phyloP scores from a whole-genome alignment of 164 flowering plant species.

The Warburgia ugandensis region DNA sequence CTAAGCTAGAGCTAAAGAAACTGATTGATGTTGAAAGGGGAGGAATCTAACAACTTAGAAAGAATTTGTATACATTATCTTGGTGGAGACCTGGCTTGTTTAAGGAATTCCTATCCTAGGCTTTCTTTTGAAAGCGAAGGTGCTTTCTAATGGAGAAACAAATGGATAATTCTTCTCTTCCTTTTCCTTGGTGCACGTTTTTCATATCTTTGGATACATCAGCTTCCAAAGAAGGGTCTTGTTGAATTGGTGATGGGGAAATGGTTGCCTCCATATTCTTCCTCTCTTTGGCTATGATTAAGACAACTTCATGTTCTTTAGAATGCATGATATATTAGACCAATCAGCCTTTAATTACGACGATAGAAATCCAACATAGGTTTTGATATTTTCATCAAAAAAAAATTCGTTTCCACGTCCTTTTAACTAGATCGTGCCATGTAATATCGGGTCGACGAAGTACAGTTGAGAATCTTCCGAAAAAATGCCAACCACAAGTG shows the following conservation, averaged over 20 bases:
- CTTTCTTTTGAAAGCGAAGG: not conserved
- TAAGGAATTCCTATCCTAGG: not conserved
- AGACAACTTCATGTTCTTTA: not conserved
- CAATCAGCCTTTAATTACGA: not conserved
- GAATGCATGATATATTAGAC: not conserved
- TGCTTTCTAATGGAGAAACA: not conserved
- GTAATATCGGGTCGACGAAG: too few species aligned
- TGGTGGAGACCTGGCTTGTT: too few species aligned
- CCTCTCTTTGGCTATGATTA: not conserved
- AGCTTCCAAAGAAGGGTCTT: not conserved
- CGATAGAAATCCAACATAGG: not conserved
- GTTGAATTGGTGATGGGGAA: not conserved
- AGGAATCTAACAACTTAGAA: not conserved
- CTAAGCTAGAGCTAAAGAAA: too few species aligned
- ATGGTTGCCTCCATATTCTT: not conserved
- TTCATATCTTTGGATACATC: not conserved
- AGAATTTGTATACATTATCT: too few species aligned
- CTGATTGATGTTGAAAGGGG: not conserved
- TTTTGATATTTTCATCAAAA: conserved; percentile 3
- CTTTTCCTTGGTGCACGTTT: not conserved
- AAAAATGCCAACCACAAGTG: too few species aligned
- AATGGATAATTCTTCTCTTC: not conserved
- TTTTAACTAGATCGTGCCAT: too few species aligned
- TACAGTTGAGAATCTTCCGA: too few species aligned
- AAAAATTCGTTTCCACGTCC: not conserved